Base-by-base conservation (phyloP, 106 monocot genomes). In the Dioscorea dumetorum region DNA sequence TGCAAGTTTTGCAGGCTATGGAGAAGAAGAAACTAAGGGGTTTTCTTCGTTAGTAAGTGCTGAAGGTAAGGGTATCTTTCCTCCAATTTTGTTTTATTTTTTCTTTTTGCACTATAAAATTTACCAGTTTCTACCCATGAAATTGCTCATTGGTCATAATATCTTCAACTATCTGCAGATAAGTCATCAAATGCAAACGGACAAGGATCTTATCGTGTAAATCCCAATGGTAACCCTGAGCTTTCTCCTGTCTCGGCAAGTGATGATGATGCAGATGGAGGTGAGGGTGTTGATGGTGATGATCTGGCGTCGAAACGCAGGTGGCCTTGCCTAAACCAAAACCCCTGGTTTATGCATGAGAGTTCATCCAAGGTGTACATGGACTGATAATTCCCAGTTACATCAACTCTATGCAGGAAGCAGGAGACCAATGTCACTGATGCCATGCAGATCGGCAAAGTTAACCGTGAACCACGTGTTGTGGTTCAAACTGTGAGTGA, bases 401-500 rank as follows among this genome's bases (percentile, higher is more conserved):
- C 10, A 41, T 41, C 6, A 41, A 41, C 5, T 41, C 41, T 41
- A 5, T 76, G 35, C 81, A 95, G 95, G 86, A 97, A 83, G 68
- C 77, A 73, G 70, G 91, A 97, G 20, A 61, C 50, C 24, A 18
- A 57, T 70, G 61, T 48, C 22, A 48, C 76, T 61, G 95, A 97
- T 67, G 70, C 91, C 60, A 60, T 70, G 72, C 41, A 67, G 41
- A 71, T 80, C 58, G 80, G 76, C 48, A 97, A 89, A 75, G 61
- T 66, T 49, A 86, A 90, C 49, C 83, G 83, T 62, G 91, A 88
- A 73, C 95, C 95, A 72, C 86, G 95, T 73, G 95, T 97, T 65
- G 95, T 97, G 67, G 91, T 97, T 50, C 95, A 97, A 88, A 97
- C 95, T 66, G 68, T 97, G 50, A 97, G 95, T 82, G 95, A 97